These are phyloP conservation scores for Millerozyma acaciae DNA, from an alignment of 805 yeast genomes.

Conservation along the genomic window DNA sequence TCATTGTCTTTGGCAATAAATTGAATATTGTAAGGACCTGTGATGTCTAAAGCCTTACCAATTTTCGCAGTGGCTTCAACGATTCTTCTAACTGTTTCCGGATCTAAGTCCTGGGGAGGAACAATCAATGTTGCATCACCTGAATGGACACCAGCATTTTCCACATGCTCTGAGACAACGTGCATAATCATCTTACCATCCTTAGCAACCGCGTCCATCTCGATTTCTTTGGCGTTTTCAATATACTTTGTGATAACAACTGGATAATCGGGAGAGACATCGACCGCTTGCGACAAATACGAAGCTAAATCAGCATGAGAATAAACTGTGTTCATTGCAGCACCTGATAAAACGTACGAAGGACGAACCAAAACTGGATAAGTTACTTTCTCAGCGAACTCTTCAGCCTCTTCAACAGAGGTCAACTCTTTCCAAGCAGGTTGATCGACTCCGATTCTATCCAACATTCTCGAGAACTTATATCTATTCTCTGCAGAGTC, in stretches of 20 bases:
- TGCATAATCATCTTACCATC: constrained; percentile 87
- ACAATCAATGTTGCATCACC: constrained; percentile 98
- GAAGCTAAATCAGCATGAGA: constrained; percentile 83
- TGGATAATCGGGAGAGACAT: constrained; percentile 96
- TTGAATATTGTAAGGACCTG: constrained; percentile 97
- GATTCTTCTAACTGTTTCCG: constrained; percentile 86
- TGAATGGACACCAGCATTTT: constrained; percentile 97
- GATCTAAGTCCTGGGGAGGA: constrained; percentile 93
- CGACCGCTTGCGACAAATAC: constrained; percentile 90
- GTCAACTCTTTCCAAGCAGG: constrained; percentile 99
- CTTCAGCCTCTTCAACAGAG: constrained; percentile 87
- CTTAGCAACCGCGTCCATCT: constrained; percentile 93
- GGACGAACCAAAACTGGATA: constrained; percentile 98
- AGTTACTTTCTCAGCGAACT: constrained; percentile 82
- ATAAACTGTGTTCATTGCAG: constrained; percentile 97
- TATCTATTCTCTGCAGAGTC: constrained; percentile 97
- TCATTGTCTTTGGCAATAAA: constrained; percentile 93
- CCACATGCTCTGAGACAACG: constrained; percentile 96
- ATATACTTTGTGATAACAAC: constrained; percentile 95
- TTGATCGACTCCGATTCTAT: constrained; percentile 94
- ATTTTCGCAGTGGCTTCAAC: constrained; percentile 95
- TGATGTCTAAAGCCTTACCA: constrained; percentile 89
- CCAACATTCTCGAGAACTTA: constrained; percentile 96
- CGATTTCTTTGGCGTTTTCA: constrained; percentile 94
- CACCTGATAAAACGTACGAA: constrained; percentile 95